Evolutionary conservation across 352 stramenopile genomes (phyloP).

Genomic region (Globisporangium spinosum): DNA sequence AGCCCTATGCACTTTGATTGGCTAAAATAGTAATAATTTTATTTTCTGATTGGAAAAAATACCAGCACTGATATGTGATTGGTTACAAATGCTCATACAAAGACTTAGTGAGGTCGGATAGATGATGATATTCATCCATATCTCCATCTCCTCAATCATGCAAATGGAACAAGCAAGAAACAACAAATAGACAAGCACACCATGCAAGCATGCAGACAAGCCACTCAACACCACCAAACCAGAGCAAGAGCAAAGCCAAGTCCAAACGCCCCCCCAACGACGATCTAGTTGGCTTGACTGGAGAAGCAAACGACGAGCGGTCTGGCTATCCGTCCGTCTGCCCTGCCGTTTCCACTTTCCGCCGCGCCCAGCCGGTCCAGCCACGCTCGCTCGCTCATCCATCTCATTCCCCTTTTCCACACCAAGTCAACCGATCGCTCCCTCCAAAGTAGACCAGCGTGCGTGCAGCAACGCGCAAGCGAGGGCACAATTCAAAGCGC

Average conservation of each 20-base stretch:
- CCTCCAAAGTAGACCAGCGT: background rate
- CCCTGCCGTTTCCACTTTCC: background rate
- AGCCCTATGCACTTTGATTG: no score
- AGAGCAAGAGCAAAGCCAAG: no score
- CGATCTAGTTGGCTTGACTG: background rate
- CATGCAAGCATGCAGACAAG: background rate
- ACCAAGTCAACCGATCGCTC: background rate
- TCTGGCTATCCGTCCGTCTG: background rate
- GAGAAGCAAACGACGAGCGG: no score
- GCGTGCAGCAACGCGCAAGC: background rate
- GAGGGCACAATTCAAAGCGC: background rate
- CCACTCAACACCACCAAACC: background rate
- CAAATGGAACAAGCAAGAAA: background rate
- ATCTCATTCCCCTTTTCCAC: background rate
- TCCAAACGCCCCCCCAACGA: no score
- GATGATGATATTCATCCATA: background rate
- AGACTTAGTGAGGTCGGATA: no score
- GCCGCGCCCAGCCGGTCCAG: background rate
- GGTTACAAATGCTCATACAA: no score
- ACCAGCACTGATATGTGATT: no score
- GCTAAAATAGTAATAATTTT: no score
- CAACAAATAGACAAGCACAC: background rate
- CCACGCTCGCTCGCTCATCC: background rate
- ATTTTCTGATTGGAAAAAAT: no score
- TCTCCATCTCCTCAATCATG: background rate